Percentiles rank a stretch among this genome's conserved stretches.
Evolutionary conservation across 192 early-diverging fungal genomes (phyloP).

Genomic region (Phlyctochytrium bullatum): DNA sequence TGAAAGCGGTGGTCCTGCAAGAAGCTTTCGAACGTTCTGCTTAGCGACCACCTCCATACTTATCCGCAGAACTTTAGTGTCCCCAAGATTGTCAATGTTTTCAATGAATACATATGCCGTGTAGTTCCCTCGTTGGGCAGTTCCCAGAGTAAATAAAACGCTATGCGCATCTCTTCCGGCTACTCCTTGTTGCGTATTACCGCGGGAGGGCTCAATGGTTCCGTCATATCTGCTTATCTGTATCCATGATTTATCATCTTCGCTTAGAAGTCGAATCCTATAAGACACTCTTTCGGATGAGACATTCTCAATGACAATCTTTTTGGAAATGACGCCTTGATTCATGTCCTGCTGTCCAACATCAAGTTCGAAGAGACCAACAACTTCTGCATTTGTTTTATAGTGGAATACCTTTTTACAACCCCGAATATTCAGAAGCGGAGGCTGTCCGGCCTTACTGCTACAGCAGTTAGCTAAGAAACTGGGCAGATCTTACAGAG

Average conservation of each 20-base stretch:
- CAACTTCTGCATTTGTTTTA: constrained; percentile 40
- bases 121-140: constrained; percentile 59
- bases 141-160: constrained; percentile 63
- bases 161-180: constrained; percentile 40
- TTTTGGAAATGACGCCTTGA: constrained; percentile 51
- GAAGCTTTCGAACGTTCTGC: constrained; percentile 34
- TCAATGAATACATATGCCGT: constrained; percentile 71
- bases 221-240: constrained; percentile 67
- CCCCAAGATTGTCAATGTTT: constrained; percentile 69
- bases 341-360: constrained; percentile 77
- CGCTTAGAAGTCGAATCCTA: constrained; percentile 54
- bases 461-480: too few relatives aligned
- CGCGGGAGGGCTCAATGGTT: constrained; percentile 51
- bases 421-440: constrained; percentile 46
- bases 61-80: constrained; percentile 71
- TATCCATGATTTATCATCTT: constrained; percentile 63
- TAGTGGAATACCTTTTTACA: constrained; percentile 61
- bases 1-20: background rate
- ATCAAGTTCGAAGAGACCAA: constrained; percentile 72
- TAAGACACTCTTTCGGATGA: constrained; percentile 57
- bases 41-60: constrained; percentile 69
- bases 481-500: too few relatives aligned
- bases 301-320: constrained; percentile 62
- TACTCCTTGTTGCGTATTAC: constrained; percentile 8
- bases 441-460: too few relatives aligned